Conservation (phyloP, 805 yeast species). For the Crinitomyces ghanaensis region DNA sequence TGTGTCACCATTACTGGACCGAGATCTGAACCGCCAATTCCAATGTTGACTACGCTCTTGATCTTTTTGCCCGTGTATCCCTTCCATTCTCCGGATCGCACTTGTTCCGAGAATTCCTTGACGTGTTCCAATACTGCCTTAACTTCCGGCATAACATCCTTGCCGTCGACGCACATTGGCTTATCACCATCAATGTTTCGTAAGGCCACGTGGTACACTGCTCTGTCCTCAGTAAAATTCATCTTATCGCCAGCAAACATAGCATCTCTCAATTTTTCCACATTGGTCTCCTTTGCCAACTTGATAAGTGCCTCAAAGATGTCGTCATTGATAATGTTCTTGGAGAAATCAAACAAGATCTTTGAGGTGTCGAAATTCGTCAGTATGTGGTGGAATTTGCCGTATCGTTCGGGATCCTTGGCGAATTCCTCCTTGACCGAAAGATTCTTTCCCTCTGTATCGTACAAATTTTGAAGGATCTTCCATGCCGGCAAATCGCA, state of each 20-base stretch:
- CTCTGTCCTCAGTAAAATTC: slow-evolving; percentile 85
- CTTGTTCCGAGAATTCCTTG: slow-evolving; percentile 85
- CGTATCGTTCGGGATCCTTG: slow-evolving; percentile 63
- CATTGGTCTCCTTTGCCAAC: slow-evolving; percentile 84
- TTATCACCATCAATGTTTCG: slow-evolving; percentile 85
- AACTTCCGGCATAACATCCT: slow-evolving; percentile 83
- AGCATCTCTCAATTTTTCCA: slow-evolving; percentile 75
- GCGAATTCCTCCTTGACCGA: slow-evolving; percentile 69
- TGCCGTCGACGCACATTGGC: slow-evolving; percentile 82
- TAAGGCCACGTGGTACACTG: slow-evolving; percentile 93
- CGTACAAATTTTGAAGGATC: slow-evolving; percentile 58
- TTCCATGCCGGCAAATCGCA: slow-evolving; percentile 79
- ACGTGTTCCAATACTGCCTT: slow-evolving; percentile 86
- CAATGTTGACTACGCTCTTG: slow-evolving; percentile 92
- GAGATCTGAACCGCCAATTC: slow-evolving; percentile 97
- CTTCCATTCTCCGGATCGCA: slow-evolving; percentile 90
- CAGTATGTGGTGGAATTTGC: slow-evolving; percentile 66
- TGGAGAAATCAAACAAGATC: slow-evolving; percentile 89
- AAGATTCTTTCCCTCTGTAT: slow-evolving; percentile 55
- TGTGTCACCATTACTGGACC: slow-evolving; percentile 99
- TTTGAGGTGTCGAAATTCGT: slow-evolving; percentile 77
- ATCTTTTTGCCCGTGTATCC: slow-evolving; percentile 94
- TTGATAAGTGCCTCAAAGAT: slow-evolving; percentile 53
- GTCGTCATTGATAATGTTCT: slow-evolving; percentile 84
- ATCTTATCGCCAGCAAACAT: slow-evolving; percentile 91